Evolutionary conservation across 108 stramenopile species (phyloP).

Genomic region (Mediolabrus comicus): DNA sequence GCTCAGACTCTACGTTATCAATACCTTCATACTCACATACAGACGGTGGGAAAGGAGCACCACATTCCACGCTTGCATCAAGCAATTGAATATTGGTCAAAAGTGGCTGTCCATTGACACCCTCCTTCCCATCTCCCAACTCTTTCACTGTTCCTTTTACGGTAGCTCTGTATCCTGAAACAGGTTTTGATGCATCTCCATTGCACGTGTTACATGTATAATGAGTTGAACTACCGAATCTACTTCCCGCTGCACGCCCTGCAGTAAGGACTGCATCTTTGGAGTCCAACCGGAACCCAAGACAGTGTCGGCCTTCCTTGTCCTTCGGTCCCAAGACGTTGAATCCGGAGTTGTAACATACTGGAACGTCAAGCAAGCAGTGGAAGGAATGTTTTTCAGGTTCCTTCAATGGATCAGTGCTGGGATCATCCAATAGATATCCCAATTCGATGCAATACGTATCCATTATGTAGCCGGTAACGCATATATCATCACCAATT

Average conservation of each 20-base stretch:
- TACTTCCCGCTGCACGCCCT: slow-evolving; percentile 4
- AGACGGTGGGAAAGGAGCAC: neutral
- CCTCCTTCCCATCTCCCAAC: slow-evolving; percentile 23
- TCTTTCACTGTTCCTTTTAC: slow-evolving; percentile 15
- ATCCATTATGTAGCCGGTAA: slow-evolving; percentile 41
- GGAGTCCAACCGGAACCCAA: slow-evolving; percentile 15
- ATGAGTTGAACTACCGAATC: neutral
- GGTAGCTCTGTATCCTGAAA: slow-evolving; percentile 13
- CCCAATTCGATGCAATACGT: slow-evolving; percentile 33
- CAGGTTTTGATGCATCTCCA: slow-evolving; percentile 1
- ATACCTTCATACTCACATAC: neutral
- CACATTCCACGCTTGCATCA: slow-evolving; percentile 6
- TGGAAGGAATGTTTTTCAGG: slow-evolving; percentile 46
- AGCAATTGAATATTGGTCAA: slow-evolving; percentile 16
- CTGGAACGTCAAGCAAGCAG: slow-evolving; percentile 42
- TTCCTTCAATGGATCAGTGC: slow-evolving; percentile 11
- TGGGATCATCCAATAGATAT: slow-evolving; percentile 33
- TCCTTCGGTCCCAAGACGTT: slow-evolving; percentile 29
- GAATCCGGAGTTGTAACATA: slow-evolving; percentile 31
- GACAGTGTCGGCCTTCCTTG: slow-evolving; percentile 8
- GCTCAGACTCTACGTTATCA: neutral
- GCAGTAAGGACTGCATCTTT: slow-evolving; percentile 1
- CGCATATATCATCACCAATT: slow-evolving; percentile 34
- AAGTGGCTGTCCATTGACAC: slow-evolving; percentile 17
- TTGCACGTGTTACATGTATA: slow-evolving; percentile 14